A percentile compares a stretch with the other conserved stretches of the same genome.
Conservation (phyloP, 306 rosid species). For the Crotalaria pallida region DNA sequence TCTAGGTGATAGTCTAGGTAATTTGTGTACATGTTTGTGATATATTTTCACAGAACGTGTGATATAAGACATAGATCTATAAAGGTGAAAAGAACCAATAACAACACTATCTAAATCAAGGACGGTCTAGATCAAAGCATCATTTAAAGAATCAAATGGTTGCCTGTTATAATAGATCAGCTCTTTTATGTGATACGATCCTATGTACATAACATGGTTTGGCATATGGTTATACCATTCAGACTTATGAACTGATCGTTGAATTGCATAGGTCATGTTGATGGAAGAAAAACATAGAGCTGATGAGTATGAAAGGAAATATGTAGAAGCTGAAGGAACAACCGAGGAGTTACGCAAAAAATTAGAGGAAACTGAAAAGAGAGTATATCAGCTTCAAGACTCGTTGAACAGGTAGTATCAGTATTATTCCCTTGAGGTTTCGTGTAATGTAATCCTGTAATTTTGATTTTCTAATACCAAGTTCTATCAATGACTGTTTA, state of each 20-base stretch:
- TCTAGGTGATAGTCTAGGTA: background rate
- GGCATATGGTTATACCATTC: slow-evolving; percentile 13
- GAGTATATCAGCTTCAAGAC: slow-evolving; percentile 77
- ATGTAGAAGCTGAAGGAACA: slow-evolving; percentile 48
- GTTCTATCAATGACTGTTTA: background rate
- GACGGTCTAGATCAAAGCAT: slow-evolving; percentile 13
- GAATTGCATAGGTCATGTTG: slow-evolving; percentile 50
- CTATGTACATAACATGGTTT: background rate
- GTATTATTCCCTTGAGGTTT: slow-evolving; percentile 32
- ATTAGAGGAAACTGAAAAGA: slow-evolving; percentile 66
- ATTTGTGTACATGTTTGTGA: background rate
- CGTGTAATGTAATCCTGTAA: background rate
- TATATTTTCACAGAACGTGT: slow-evolving; percentile 7
- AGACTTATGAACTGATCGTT: slow-evolving; percentile 2
- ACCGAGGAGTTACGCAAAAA: slow-evolving; percentile 54
- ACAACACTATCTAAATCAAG: slow-evolving; percentile 9
- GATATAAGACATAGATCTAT: slow-evolving; percentile 15
- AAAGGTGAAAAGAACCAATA: slow-evolving; percentile 6
- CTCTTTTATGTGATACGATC: slow-evolving; percentile 7
- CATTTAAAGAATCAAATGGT: slow-evolving; percentile 3
- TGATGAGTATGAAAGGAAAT: slow-evolving; percentile 64
- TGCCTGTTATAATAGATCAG: background rate
- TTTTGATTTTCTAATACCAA: slow-evolving; percentile 15
- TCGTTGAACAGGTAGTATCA: slow-evolving; percentile 79
- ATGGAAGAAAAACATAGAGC: slow-evolving; percentile 66